phyloP scores from a whole-genome alignment of 2,329 filamentous ascomycete genomes.

The Trichophaea hybrida region DNA sequence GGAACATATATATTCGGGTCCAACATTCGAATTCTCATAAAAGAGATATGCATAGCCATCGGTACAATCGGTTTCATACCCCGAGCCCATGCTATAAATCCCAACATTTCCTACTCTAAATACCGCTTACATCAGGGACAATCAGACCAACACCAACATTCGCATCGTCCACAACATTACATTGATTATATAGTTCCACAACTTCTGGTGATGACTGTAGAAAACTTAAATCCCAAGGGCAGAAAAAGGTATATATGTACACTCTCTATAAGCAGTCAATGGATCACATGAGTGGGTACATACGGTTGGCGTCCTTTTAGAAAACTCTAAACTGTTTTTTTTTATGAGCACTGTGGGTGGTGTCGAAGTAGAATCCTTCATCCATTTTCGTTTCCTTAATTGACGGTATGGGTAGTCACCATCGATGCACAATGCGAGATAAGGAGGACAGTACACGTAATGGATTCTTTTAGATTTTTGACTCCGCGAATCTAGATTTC shows the following conservation, averaged over 20 bases:
- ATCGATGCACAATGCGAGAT: slow-evolving; percentile 6
- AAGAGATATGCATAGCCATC: background rate
- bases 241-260: background rate
- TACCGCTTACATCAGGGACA: background rate
- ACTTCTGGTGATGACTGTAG: background rate
- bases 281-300: background rate
- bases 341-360: background rate
- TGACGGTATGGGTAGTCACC: slow-evolving; percentile 4
- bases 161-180: background rate
- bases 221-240: background rate
- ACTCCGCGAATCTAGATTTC: no score
- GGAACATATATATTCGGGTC: background rate
- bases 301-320: no score
- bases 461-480: no score
- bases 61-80: background rate
- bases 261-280: background rate
- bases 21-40: background rate
- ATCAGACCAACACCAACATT: background rate
- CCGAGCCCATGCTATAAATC: background rate
- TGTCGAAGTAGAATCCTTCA: background rate
- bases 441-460: background rate
- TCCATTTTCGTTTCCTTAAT: background rate
- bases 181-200: background rate
- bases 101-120: background rate
- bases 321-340: background rate